Base-by-base conservation (phyloP, 108 stramenopile genomes). In the Pseudonitzschia multiseries region DNA sequence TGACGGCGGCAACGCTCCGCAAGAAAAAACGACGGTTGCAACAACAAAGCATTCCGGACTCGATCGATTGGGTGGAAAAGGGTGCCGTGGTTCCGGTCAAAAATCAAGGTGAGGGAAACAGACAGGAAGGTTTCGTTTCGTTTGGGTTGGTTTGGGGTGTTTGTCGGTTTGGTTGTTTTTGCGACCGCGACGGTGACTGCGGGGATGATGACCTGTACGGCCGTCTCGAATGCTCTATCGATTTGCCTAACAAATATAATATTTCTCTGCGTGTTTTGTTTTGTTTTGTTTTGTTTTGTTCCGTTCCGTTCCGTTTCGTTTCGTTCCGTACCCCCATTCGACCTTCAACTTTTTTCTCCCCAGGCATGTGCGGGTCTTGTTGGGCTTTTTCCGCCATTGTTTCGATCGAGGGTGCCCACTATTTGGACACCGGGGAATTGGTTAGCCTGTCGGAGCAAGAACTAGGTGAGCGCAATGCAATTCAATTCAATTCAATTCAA, bases 371-470 rank as follows among this genome's bases (percentile, higher is more conserved):
- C 78, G 92, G 92, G 46, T 85, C 84, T 46, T 97, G 96, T 74
- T 97, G 96, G 96, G 89, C 94, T 12, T 97, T 97, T 81, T 86
- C 89, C 21, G 87, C 96, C 51, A 93, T 94, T 73, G 93, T 94
- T 24, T 78, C 88, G 15, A 88, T 97, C 74, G 96, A 97, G 79
- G 93, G 92, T 28, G 94, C 90, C 59, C 83, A 87, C 77, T 91
- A 79, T 66, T 57, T 93, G 52, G 86, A 89, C 32, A 93, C 85
- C 32, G 90, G 86, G 8, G 77, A 86, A 60, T 78, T 93, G 28
- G 69, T 82, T 32, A 85, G 80, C 61, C 70, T 97, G 43, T 89
- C 87, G 26, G 96, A 94, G 74, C 95, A 97, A 83, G 79, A 97
- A 74, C 82, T 97, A 64, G 93, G 46, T 48, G 18, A 5, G 46